Evolutionary conservation across 192 early-diverging fungal genomes (phyloP).

Genomic region (Nowakowskiella sp.): DNA sequence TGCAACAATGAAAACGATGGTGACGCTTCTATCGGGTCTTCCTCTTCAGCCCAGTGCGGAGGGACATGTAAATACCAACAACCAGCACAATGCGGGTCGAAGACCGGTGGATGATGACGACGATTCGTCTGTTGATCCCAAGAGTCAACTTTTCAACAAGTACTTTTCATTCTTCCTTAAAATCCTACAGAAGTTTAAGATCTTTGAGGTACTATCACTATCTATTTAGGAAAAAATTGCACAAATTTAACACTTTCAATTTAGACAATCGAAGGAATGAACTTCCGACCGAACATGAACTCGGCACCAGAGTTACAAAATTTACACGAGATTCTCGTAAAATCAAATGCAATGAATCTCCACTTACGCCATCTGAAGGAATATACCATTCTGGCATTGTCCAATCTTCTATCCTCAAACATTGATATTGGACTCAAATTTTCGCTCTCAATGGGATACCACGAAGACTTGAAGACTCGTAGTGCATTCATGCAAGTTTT

Average conservation of each 20-base stretch:
- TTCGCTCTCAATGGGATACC: conserved; percentile 82
- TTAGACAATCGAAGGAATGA: conserved; percentile 9
- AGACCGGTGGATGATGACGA: conserved; percentile 5
- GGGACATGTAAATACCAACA: neutral
- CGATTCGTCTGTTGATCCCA: conserved; percentile 45
- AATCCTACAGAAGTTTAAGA: conserved; percentile 55
- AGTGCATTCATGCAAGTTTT: conserved; percentile 89
- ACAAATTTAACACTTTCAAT: neutral
- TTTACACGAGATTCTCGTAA: neutral
- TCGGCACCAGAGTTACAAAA: too few relatives aligned
- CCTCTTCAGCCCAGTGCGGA: conserved; percentile 54
- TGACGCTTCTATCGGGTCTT: conserved; percentile 56
- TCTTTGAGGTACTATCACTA: conserved; percentile 37
- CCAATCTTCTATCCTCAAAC: conserved; percentile 85
- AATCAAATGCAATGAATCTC: conserved; percentile 53
- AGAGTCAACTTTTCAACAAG: conserved; percentile 56
- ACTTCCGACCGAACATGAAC: neutral
- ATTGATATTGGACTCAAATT: conserved; percentile 86
- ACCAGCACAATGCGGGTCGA: neutral
- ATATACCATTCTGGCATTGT: conserved; percentile 79
- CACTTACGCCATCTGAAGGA: conserved; percentile 68
- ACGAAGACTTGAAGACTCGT: conserved; percentile 82
- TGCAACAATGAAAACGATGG: conserved; percentile 68
- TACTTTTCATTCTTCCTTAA: conserved; percentile 76
- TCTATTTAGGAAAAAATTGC: neutral